phyloP scores from a whole-genome alignment of 345 rosid species.

The Lepidium aucheri region DNA sequence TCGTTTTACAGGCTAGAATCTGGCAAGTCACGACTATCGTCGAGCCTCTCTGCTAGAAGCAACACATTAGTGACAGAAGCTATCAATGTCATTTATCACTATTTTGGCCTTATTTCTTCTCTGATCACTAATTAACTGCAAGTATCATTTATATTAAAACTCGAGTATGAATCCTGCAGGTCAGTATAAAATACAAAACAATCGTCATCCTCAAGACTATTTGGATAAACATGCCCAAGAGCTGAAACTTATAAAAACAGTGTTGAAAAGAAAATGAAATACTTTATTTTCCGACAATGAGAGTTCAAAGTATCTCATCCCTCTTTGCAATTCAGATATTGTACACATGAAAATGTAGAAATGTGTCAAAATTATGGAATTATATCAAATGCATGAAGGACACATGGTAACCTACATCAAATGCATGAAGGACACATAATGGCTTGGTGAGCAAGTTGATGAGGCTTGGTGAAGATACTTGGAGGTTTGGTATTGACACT shows the following conservation, averaged over 20 bases:
- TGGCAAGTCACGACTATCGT: conserved; percentile 83
- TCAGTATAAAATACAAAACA: not conserved
- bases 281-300: not conserved
- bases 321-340: not conserved
- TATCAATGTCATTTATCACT: conserved; percentile 98
- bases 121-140: conserved; percentile 34
- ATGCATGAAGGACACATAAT: too few relatives aligned
- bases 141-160: not conserved
- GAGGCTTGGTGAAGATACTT: too few relatives aligned
- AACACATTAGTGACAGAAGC: conserved; percentile 98
- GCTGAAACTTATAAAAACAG: not conserved
- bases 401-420: too few relatives aligned
- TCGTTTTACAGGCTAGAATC: conserved; percentile 86
- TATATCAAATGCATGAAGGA: too few relatives aligned
- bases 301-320: not conserved
- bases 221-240: not conserved
- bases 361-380: too few relatives aligned
- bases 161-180: not conserved
- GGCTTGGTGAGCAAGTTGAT: too few relatives aligned
- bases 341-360: too few relatives aligned
- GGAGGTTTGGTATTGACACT: too few relatives aligned
- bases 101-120: conserved; percentile 39
- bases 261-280: not conserved
- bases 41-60: conserved; percentile 90
- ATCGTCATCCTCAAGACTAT: not conserved